These are phyloP conservation scores for Corrigiola litoralis DNA, from an alignment of 179 eudicot genomes.

Conservation along the genomic window DNA sequence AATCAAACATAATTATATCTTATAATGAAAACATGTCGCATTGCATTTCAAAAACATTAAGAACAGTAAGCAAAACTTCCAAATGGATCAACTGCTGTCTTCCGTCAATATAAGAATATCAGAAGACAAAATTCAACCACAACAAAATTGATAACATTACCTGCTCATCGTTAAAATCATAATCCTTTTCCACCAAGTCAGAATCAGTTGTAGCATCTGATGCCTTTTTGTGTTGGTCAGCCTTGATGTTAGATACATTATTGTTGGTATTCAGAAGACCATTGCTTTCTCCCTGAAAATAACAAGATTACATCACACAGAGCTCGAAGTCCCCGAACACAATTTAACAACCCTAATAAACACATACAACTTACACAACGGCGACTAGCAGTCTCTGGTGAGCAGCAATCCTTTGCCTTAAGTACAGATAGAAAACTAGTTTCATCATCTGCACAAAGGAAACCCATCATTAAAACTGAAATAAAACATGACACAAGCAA, in stretches of 20 bases:
- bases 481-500: background rate
- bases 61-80: background rate
- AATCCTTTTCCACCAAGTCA: constrained; percentile 28
- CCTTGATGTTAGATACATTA: constrained; percentile 34
- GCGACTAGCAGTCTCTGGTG: constrained; percentile 35
- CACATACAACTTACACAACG: constrained; percentile 85
- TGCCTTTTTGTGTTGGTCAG: constrained; percentile 20
- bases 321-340: constrained; percentile 21
- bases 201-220: constrained; percentile 26
- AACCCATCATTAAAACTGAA: constrained; percentile 2
- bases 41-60: background rate
- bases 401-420: constrained; percentile 25
- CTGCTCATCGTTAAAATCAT: constrained; percentile 78
- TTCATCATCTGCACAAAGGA: constrained; percentile 42
- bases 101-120: background rate
- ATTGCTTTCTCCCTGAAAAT: constrained; percentile 60
- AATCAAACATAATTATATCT: background rate
- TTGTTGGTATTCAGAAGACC: constrained; percentile 38
- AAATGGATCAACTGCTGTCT: background rate
- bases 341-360: constrained; percentile 26
- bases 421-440: constrained; percentile 27
- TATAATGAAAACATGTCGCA: background rate
- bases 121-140: constrained; percentile 9
- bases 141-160: constrained; percentile 29
- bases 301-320: constrained; percentile 25